A percentile compares a stretch with the other conserved stretches of the same genome.
phyloP scores from a whole-genome alignment of 495 filamentous ascomycete genomes.

The Neohortaea acidophila region DNA sequence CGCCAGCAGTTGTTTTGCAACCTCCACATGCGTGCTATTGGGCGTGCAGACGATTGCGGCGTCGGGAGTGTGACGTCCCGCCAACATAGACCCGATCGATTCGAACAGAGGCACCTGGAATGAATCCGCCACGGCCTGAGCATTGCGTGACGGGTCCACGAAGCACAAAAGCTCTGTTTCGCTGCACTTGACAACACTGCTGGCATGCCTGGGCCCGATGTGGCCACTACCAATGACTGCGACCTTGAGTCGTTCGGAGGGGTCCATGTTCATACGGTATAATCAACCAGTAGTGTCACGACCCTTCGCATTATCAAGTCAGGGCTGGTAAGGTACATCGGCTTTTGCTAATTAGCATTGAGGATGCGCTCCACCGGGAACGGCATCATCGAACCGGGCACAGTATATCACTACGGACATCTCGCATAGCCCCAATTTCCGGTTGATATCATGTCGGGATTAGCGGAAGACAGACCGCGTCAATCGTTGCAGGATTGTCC shows the following conservation, averaged over 20 bases:
- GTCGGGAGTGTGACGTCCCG: constrained; percentile 27
- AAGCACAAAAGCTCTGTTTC: constrained; percentile 35
- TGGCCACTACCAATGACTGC: constrained; percentile 42
- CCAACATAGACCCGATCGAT: constrained; percentile 31
- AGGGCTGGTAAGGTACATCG: too few relatives aligned
- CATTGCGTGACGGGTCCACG: constrained; percentile 34
- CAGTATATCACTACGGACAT: too few relatives aligned
- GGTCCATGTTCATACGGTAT: not conserved
- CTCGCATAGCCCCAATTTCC: too few relatives aligned
- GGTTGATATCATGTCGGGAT: too few relatives aligned
- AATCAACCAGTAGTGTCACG: too few relatives aligned
- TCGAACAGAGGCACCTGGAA: constrained; percentile 24
- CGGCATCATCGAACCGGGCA: too few relatives aligned
- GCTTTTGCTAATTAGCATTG: too few relatives aligned
- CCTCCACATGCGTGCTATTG: constrained; percentile 40
- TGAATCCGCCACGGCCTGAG: constrained; percentile 20
- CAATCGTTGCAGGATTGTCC: too few relatives aligned
- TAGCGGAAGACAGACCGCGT: too few relatives aligned
- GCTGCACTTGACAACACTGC: constrained; percentile 34
- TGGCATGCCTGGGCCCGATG: constrained; percentile 43
- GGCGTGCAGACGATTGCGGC: constrained; percentile 47
- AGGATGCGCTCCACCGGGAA: too few relatives aligned
- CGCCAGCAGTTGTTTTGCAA: constrained; percentile 35
- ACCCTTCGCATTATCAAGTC: too few relatives aligned
- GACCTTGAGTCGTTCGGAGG: constrained; percentile 30